Evolutionary conservation across 1,139 yeast species (phyloP), one percentile per base, ranked within the genome.

Genomic region (Spathaspora sp.): DNA sequence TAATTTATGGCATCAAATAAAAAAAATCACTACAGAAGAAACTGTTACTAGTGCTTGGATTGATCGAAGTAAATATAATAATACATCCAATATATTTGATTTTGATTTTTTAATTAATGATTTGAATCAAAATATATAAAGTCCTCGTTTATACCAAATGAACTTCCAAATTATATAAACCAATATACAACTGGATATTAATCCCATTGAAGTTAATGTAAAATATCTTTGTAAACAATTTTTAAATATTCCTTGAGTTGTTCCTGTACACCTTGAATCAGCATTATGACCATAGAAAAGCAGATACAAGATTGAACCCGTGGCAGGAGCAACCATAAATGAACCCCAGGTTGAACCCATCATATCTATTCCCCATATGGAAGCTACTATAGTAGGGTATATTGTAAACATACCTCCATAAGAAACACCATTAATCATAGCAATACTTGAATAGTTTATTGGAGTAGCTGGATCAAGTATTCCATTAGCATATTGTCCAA

Each of bases 281-380:
- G 80, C 84, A 25, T 82, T 69, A 26, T 66, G 61, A 0, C 97
- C 97, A 63, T 86, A 91, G 17, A 84, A 56, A 48, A 87, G 59
- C 2, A 96, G 93, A 58, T 78, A 89, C 1, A 80, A 54, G 6
- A 88, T 74, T 1, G 95, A 77, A 1, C 97, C 97, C 2, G 89
- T 55, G 0, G 98, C 97, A 0, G 98, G 97, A 0, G 96, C 96
- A 29, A 89, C 74, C 81, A 91, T 83, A 59, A 89, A 87, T 26
- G 88, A 73, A 2, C 98, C 98, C 91, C 97, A 93, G 1, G 95
- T 86, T 2, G 96, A 86, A 0, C 98, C 98, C 61, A 93, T 82
- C 43, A 89, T 79, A 47, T 87, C 91, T 33, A 88, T 80, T 0
- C 98, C 97, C 97, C 97, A 93, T 1, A 87, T 79, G 3, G 84